Evolutionary conservation across 257 asterid species (phyloP), one percentile per base, ranked within the genome.

Genomic region (Echites panduratus): DNA sequence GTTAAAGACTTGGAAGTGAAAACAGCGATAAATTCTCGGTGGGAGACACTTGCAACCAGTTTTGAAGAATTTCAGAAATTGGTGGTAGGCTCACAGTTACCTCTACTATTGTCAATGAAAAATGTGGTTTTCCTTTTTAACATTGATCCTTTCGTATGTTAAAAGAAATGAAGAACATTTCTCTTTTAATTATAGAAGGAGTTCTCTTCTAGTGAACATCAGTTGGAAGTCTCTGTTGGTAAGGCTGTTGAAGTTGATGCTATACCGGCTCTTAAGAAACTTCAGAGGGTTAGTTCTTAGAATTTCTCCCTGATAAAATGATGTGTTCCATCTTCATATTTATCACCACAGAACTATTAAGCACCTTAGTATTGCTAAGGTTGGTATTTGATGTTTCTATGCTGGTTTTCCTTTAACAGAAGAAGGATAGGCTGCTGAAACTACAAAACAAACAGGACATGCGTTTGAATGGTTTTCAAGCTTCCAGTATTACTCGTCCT

Each of bases 21-120:
- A 47, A 82, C 81, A 48, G 83, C 77, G 9, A 75, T 86, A 38
- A 62, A 41, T 72, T 88, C 78, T 79, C 84, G 76, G 72, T 93
- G 98, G 98, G 96, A 90, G 82, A 87, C 96, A 72, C 83, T 91
- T 61, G 98, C 98, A 29, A 89, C 96, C 24, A 86, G 86, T 84
- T 82, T 82, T 69, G 96, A 93, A 65, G 98, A 88, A 79, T 85
- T 91, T 82, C 89, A 79, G 47, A 78, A 83, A 74, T 76, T 86
- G 81, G 89, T 76, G 94, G 98, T 93, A 87, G 62, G 83, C 59
- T 54, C 53, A 41, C 71, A 45, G 47, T 70, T 77, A 32, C 32
- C n/a, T n/a, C n/a, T n/a, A n/a, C n/a, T n/a, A n/a, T n/a, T n/a
- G n/a, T n/a, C n/a, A 20, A 66, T 1, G 2, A 41, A 66, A 22